These are phyloP conservation scores for Psidium friedrichsthalianum DNA, from an alignment of 345 rosid species.

Conservation along the genomic window DNA sequence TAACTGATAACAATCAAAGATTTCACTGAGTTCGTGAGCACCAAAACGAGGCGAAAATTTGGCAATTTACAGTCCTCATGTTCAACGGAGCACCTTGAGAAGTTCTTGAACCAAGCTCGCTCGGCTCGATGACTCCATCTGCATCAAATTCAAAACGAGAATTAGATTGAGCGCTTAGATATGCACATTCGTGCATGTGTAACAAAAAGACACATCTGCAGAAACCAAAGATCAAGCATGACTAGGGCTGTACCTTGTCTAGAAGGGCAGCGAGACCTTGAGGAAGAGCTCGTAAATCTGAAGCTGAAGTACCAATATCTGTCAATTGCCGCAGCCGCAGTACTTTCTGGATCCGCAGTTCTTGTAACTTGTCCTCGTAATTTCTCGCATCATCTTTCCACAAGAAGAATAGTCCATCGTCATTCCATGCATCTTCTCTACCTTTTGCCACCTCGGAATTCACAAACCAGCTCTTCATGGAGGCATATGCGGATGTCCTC, in stretches of 20 bases:
- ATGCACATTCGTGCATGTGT: background rate
- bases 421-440: constrained; percentile 56
- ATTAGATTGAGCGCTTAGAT: background rate
- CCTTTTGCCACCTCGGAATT: constrained; percentile 42
- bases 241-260: constrained; percentile 49
- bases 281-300: constrained; percentile 77
- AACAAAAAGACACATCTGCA: background rate
- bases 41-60: background rate
- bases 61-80: background rate
- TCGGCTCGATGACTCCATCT: constrained; percentile 51
- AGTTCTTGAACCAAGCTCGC: background rate
- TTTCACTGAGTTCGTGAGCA: background rate
- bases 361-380: constrained; percentile 51
- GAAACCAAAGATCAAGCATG: background rate
- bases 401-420: constrained; percentile 70
- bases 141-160: constrained; percentile 21
- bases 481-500: constrained; percentile 44
- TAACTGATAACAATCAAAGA: background rate
- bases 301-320: constrained; percentile 47
- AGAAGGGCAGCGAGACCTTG: constrained; percentile 81
- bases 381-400: constrained; percentile 63
- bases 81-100: constrained; percentile 5
- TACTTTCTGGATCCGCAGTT: constrained; percentile 69
- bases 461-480: constrained; percentile 78
- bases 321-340: constrained; percentile 52